These are phyloP conservation scores for Mercurialis annua DNA, from an alignment of 345 rosid genomes.

Conservation along the genomic window DNA sequence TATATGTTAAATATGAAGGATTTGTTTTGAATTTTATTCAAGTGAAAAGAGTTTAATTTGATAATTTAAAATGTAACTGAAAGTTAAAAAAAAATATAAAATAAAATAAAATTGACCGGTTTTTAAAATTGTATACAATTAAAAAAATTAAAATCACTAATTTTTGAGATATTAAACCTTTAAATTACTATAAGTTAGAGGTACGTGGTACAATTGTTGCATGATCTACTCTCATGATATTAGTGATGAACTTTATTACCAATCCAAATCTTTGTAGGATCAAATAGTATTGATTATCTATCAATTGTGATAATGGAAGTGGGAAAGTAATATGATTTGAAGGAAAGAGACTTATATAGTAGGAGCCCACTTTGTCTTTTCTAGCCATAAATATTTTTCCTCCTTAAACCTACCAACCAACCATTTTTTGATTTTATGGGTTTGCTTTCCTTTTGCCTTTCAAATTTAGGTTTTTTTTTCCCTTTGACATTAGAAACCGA, in stretches of 20 bases:
- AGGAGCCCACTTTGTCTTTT: background rate
- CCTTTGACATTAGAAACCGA: slow-evolving; percentile 4
- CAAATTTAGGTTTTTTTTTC: background rate
- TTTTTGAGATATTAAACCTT: too few relatives aligned
- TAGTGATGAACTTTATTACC: slow-evolving; percentile 1
- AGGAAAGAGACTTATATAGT: background rate
- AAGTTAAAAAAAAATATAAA: too few relatives aligned
- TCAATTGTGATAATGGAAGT: background rate
- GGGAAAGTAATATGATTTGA: background rate
- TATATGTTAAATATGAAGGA: too few relatives aligned
- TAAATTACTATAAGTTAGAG: too few relatives aligned
- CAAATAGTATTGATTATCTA: background rate
- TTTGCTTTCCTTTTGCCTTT: background rate
- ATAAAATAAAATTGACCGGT: too few relatives aligned
- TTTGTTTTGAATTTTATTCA: too few relatives aligned
- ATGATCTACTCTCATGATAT: too few relatives aligned
- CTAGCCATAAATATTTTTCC: background rate
- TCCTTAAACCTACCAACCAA: background rate
- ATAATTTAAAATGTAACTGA: too few relatives aligned
- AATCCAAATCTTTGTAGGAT: background rate
- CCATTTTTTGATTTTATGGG: background rate
- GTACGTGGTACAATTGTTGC: too few relatives aligned
- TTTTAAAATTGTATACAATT: too few relatives aligned
- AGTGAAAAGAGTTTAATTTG: too few relatives aligned
- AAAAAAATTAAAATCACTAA: too few relatives aligned